A percentile compares a stretch with the other conserved stretches of the same genome.
Conservation (phyloP, 495 filamentous ascomycete genomes). For the Neurospora sp. region DNA sequence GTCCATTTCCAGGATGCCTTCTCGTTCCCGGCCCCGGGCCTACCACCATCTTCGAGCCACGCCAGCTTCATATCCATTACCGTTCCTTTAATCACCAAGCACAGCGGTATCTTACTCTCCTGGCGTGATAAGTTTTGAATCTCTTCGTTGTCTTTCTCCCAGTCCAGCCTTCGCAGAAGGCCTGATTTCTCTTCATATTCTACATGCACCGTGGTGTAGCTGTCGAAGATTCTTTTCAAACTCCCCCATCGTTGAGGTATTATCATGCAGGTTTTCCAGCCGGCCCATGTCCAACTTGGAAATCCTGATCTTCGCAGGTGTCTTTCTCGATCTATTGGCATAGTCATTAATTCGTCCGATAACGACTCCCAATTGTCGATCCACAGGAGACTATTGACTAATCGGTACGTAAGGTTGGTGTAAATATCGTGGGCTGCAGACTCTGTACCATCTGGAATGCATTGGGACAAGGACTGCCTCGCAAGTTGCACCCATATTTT, state of each 20-base stretch:
- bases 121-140: background rate
- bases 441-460: background rate
- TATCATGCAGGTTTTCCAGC: background rate
- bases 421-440: background rate
- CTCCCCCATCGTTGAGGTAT: too few relatives aligned
- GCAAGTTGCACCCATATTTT: too few relatives aligned
- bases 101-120: background rate
- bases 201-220: background rate
- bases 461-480: too few relatives aligned
- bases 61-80: background rate
- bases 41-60: background rate
- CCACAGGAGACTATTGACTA: background rate
- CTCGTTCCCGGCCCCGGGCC: too few relatives aligned
- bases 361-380: background rate
- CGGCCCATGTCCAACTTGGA: constrained; percentile 3
- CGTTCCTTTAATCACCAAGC: background rate
- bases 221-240: background rate
- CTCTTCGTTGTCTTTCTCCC: background rate
- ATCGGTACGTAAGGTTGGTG: background rate
- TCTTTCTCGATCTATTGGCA: background rate
- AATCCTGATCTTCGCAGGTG: background rate
- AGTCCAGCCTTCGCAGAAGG: background rate
- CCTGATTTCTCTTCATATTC: background rate
- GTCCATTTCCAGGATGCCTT: background rate
- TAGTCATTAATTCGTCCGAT: background rate